A percentile compares a stretch with the other conserved stretches of the same genome.
These are phyloP conservation scores for Talaromyces ruber DNA, from an alignment of 495 filamentous ascomycete genomes.

Conservation along the genomic window DNA sequence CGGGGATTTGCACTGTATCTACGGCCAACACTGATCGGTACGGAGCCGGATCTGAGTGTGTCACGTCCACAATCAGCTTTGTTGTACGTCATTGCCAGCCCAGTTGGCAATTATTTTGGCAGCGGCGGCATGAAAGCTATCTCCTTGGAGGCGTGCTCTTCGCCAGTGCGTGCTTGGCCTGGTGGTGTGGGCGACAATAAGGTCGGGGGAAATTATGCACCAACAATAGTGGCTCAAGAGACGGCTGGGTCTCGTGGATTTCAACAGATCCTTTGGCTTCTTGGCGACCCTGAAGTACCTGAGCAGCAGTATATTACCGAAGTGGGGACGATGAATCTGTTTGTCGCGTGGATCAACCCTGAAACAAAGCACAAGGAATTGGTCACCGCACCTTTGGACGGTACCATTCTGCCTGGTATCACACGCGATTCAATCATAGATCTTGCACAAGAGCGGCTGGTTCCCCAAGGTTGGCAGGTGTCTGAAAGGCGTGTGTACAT, in stretches of 20 bases:
- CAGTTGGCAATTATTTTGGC: constrained; percentile 9
- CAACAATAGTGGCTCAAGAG: constrained; percentile 12
- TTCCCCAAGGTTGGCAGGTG: constrained; percentile 68
- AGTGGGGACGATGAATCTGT: constrained; percentile 91
- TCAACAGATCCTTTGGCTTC: constrained; percentile 23
- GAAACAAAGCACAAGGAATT: constrained; percentile 70
- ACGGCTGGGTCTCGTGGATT: constrained; percentile 11
- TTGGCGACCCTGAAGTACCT: constrained; percentile 8
- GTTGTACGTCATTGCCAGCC: constrained; percentile 56
- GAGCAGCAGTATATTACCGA: constrained; percentile 78
- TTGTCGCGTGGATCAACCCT: constrained; percentile 57
- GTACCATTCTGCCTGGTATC: constrained; percentile 78
- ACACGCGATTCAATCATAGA: constrained; percentile 66
- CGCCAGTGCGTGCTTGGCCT: constrained; percentile 16
- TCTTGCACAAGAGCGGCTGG: constrained; percentile 64
- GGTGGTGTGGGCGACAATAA: constrained; percentile 21
- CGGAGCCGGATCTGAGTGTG: constrained; percentile 58
- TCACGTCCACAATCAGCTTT: constrained; percentile 62
- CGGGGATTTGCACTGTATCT: constrained; percentile 51
- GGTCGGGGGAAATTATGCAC: constrained; percentile 24
- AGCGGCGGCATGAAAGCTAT: constrained; percentile 6
- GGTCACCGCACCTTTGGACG: constrained; percentile 76
- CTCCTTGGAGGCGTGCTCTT: constrained; percentile 5
- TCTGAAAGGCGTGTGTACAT: constrained; percentile 72
- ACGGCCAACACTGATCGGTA: constrained; percentile 71